Evolutionary conservation across 148 eudicot genomes (phyloP).

Genomic region (Amaranthus hypochondriacus): DNA sequence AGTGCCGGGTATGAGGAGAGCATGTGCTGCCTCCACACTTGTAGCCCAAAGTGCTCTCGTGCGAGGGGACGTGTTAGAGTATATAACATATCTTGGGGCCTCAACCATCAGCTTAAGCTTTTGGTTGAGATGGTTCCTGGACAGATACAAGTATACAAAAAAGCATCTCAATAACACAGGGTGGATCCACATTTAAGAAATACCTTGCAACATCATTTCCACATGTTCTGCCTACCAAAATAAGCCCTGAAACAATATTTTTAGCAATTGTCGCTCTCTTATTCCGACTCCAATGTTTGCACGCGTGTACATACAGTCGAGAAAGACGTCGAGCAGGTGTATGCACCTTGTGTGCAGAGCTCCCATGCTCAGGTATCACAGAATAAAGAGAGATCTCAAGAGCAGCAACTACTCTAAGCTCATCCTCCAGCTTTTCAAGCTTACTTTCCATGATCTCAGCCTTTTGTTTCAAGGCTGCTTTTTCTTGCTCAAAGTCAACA

Average conservation of each 20-base stretch:
- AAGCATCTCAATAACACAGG: constrained; percentile 1
- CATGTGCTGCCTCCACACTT: too few species aligned
- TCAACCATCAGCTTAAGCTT: too few species aligned
- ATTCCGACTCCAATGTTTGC: constrained; percentile 65
- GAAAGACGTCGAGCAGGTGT: constrained; percentile 90
- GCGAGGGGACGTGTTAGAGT: too few species aligned
- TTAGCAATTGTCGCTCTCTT: constrained; percentile 64
- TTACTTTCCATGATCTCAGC: constrained; percentile 56
- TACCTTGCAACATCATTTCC: constrained; percentile 90
- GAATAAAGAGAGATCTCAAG: constrained; percentile 81
- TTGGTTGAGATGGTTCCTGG: too few species aligned
- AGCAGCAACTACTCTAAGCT: constrained; percentile 87
- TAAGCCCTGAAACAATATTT: constrained; percentile 77
- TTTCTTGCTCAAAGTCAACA: constrained; percentile 19
- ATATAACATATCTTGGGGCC: too few species aligned
- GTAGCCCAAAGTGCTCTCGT: too few species aligned
- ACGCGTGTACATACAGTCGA: constrained; percentile 71
- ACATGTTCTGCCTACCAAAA: constrained; percentile 70
- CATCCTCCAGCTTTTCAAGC: constrained; percentile 71
- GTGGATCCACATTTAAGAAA: not conserved
- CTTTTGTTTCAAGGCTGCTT: constrained; percentile 38
- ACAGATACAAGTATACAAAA: not conserved
- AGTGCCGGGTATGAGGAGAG: too few species aligned
- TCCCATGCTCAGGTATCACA: constrained; percentile 81
- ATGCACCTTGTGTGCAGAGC: constrained; percentile 85